phyloP scores from a whole-genome alignment of 805 yeast genomes.

The Pichia heedii region DNA sequence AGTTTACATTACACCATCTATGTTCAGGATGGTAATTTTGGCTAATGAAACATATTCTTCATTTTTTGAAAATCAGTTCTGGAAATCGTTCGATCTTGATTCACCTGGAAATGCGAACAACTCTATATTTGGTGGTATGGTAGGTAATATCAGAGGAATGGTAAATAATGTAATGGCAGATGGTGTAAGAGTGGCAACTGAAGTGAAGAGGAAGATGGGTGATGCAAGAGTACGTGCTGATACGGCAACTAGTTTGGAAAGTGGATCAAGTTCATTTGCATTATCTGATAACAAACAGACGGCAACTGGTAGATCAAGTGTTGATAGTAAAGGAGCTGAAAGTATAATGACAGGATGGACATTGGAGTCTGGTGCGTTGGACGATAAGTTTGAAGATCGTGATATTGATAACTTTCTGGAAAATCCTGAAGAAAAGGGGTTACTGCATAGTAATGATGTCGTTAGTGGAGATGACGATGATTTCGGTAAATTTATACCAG shows the following conservation, averaged over 20 bases:
- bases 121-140: slow-evolving; percentile 28
- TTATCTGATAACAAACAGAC: not conserved
- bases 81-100: slow-evolving; percentile 58
- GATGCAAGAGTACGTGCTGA: slow-evolving; percentile 36
- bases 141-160: slow-evolving; percentile 68
- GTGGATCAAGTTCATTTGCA: slow-evolving; percentile 3
- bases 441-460: not conserved
- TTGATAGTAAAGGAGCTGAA: slow-evolving; percentile 10
- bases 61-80: slow-evolving; percentile 62
- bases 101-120: slow-evolving; percentile 30
- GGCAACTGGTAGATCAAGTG: slow-evolving; percentile 2
- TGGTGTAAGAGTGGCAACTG: slow-evolving; percentile 84
- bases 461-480: slow-evolving; percentile 26
- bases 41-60: slow-evolving; percentile 92
- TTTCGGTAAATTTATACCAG: slow-evolving; percentile 26
- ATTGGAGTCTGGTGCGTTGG: slow-evolving; percentile 5
- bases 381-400: slow-evolving; percentile 5
- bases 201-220: slow-evolving; percentile 83
- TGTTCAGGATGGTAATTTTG: slow-evolving; percentile 87
- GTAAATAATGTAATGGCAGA: slow-evolving; percentile 88
- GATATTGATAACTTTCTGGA: slow-evolving; percentile 6
- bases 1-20: slow-evolving; percentile 65
- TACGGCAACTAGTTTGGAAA: slow-evolving; percentile 5
- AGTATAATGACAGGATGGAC: slow-evolving; percentile 10
- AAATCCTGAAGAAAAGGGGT: not conserved